Evolutionary conservation across 2,329 filamentous ascomycete species (phyloP), one percentile per base, ranked within the genome.

Genomic region (Xylariales sp.): DNA sequence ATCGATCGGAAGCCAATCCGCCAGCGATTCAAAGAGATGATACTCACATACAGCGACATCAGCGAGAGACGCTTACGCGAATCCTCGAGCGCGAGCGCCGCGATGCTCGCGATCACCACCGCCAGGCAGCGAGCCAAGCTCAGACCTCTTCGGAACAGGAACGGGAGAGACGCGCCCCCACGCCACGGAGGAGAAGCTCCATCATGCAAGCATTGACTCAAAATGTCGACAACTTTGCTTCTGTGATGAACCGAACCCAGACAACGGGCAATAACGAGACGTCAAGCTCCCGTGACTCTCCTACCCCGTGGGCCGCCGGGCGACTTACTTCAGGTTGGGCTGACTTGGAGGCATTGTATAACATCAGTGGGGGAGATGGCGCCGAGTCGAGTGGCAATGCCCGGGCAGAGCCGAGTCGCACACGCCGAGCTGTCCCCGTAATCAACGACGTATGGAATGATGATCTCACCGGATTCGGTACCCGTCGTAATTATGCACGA

Each of bases 261-360:
- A 46, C 50, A 16, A 31, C 46, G 37, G 40, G 42, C 24, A 46
- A 45, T 31, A 49, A 42, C 25, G 45, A 50, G 51, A 52, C 9
- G 48, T 37, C 28, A 16, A 47, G 12, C 10, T 51, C 51, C 40
- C 49, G 53, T 48, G 47, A 59, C 46, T 47, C 51, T 44, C 27
- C 51, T 49, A 43, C 52, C 33, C 42, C 50, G 32, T 55, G 53
- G 56, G 38, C 51, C 44, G n/a, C 47, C 42, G 41, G 54, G 12
- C 48, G 55, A 50, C 45, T 55, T 46, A 47, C 52, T 2, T 57
- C 55, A 40, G 61, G 59, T 36, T 71, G 67, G 64, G 57, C 63
- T 5, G 66, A 70, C 37, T 55, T 69, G 5, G 69, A 71, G 46
- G 60, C 63, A 19, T 48, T 71, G 21, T 69, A 70, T 49, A 63